These are phyloP conservation scores for Austropuccinia psidii DNA, from an alignment of 1,284 basidiomycete species.

Conservation along the genomic window DNA sequence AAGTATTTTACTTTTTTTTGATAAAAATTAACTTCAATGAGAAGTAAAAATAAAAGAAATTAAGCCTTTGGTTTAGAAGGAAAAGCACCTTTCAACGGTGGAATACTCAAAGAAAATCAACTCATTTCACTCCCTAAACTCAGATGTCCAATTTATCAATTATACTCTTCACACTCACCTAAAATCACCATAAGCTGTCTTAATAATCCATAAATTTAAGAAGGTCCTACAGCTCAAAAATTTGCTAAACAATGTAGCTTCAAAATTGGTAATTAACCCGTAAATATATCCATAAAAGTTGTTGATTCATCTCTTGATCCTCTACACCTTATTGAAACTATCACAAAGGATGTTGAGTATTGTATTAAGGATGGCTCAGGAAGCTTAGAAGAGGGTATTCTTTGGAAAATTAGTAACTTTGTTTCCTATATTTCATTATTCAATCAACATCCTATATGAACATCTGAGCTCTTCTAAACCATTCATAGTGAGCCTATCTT, in stretches of 20 bases:
- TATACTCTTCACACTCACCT: not conserved
- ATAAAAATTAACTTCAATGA: no score
- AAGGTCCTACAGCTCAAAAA: slow-evolving; percentile 12
- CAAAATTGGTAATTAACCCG: not conserved
- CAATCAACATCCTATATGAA: not conserved
- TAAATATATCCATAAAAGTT: not conserved
- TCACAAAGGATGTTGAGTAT: not conserved
- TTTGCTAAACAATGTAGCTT: slow-evolving; percentile 27
- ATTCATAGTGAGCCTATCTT: not conserved
- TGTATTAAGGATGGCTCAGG: slow-evolving; percentile 20
- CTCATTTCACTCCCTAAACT: slow-evolving; percentile 8
- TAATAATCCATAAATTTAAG: not conserved
- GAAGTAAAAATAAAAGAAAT: no score
- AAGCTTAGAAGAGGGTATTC: slow-evolving; percentile 19
- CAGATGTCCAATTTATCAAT: slow-evolving; percentile 8
- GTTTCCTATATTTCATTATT: slow-evolving; percentile 4
- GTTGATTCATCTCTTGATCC: not conserved
- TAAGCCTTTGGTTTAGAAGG: no score
- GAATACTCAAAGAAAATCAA: no score
- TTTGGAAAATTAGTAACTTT: slow-evolving; percentile 1
- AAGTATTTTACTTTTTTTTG: no score
- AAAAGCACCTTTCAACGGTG: no score
- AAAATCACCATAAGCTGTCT: slow-evolving; percentile 5
- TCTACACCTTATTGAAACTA: slow-evolving; percentile 1
- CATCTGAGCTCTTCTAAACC: not conserved